Conservation (phyloP, 2,329 filamentous ascomycete species). For the Penicillium sclerotiorum region DNA sequence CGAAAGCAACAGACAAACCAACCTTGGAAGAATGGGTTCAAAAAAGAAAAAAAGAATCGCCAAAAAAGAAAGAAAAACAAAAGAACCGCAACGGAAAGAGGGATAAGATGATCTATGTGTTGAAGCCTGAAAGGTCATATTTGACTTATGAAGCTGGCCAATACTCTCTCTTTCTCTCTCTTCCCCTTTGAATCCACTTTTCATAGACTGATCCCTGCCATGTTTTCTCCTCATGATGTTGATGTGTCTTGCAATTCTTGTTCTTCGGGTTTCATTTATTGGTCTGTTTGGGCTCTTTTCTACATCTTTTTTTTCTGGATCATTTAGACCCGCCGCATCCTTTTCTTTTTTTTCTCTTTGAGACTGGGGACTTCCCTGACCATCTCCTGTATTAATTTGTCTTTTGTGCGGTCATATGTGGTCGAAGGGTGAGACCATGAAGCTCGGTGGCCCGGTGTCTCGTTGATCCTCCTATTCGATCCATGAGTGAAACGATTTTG, state of each 20-base stretch:
- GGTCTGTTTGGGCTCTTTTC: conserved; percentile 2
- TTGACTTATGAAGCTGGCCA: too few species aligned
- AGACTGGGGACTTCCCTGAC: conserved; percentile 7
- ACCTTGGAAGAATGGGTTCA: too few species aligned
- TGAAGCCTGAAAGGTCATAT: too few species aligned
- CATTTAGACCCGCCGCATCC: conserved; percentile 21
- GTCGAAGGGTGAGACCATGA: neutral
- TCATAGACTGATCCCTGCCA: conserved; percentile 20
- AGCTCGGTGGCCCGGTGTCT: conserved; percentile 5
- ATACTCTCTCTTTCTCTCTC: conserved; percentile 4
- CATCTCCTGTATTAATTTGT: conserved; percentile 26
- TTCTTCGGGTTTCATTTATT: neutral
- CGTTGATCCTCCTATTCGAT: conserved; percentile 3
- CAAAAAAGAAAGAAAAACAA: too few species aligned
- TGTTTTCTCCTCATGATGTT: neutral
- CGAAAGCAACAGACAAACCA: too few species aligned
- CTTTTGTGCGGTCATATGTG: conserved; percentile 14
- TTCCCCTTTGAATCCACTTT: conserved; percentile 5
- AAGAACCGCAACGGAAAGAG: too few species aligned
- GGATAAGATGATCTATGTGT: too few species aligned
- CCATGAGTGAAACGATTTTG: conserved; percentile 24
- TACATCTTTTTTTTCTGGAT: conserved; percentile 15
- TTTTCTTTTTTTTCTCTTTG: conserved; percentile 10
- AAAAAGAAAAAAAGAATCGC: too few species aligned
- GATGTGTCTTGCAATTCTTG: neutral